Percentiles rank a stretch among this genome's conserved stretches.
phyloP scores from a whole-genome alignment of 2,329 filamentous ascomycete genomes.

The Basipetospora chlamydospora region DNA sequence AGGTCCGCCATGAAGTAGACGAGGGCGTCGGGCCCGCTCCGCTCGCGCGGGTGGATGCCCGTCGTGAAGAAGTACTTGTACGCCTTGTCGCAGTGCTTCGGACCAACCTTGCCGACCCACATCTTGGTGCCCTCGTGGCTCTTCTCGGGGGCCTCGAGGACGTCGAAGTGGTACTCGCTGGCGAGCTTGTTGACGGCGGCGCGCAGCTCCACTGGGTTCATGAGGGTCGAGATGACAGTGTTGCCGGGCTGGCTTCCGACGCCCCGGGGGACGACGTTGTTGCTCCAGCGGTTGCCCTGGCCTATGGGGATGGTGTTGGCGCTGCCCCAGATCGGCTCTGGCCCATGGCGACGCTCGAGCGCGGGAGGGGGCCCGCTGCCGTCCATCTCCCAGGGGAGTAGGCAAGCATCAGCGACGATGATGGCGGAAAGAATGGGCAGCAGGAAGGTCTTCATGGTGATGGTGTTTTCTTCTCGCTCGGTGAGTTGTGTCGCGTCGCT shows the following conservation, averaged over 20 bases:
- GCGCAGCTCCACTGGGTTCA: constrained; percentile 29
- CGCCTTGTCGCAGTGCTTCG: constrained; percentile 12
- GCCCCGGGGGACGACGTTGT: not conserved
- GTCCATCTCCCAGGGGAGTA: constrained; percentile 1
- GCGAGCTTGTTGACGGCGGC: constrained; percentile 28
- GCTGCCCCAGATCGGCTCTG: too few species aligned
- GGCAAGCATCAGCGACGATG: not conserved
- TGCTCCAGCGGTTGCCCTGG: constrained; percentile 3
- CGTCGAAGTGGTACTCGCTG: constrained; percentile 21
- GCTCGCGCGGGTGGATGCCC: constrained; percentile 42
- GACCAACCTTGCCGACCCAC: constrained; percentile 28
- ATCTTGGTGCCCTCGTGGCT: constrained; percentile 27
- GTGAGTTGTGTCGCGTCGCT: too few species aligned
- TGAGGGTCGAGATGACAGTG: constrained; percentile 20
- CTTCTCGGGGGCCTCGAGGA: constrained; percentile 26
- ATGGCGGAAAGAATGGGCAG: not conserved
- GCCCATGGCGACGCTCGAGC: not conserved
- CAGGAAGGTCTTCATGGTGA: constrained; percentile 1
- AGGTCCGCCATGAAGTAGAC: constrained; percentile 44
- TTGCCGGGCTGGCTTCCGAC: constrained; percentile 1
- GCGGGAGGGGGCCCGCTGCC: not conserved
- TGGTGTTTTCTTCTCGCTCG: not conserved
- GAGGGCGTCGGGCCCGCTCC: constrained; percentile 39
- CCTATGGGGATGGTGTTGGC: constrained; percentile 1
- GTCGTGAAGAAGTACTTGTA: constrained; percentile 37